Conservation (phyloP, 768 basidiomycete genomes). For the Coprinopsis sp. region DNA sequence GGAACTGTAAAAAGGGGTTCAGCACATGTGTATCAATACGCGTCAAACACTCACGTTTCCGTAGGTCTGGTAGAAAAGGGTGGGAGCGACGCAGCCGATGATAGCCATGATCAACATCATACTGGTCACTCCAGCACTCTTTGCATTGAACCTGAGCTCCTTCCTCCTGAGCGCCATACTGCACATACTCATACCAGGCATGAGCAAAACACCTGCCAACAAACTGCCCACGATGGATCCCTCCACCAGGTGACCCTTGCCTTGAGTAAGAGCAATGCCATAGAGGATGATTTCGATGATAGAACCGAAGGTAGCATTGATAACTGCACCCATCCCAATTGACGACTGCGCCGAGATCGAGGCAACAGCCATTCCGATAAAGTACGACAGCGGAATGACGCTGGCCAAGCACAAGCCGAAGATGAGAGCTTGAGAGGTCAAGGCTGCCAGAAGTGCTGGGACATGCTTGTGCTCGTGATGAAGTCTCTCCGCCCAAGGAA, state of each 20-base stretch:
- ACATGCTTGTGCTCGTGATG: slow-evolving; percentile 51
- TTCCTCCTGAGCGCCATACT: slow-evolving; percentile 84
- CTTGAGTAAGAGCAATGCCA: slow-evolving; percentile 79
- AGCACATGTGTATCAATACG: neutral
- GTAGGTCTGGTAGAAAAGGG: slow-evolving; percentile 96
- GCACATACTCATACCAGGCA: slow-evolving; percentile 97
- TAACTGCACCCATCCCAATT: slow-evolving; percentile 99
- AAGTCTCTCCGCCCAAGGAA: slow-evolving; percentile 61
- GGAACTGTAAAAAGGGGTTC: slow-evolving; percentile 54
- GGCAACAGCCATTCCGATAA: slow-evolving; percentile 99
- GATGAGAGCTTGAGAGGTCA: slow-evolving; percentile 74
- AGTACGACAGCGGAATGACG: slow-evolving; percentile 96
- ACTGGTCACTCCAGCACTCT: slow-evolving; percentile 96
- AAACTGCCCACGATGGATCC: slow-evolving; percentile 95
- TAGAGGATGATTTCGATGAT: slow-evolving; percentile 97
- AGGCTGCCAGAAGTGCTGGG: slow-evolving; percentile 58
- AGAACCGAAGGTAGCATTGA: slow-evolving; percentile 99
- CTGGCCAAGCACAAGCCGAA: slow-evolving; percentile 82
- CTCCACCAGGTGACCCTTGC: slow-evolving; percentile 92
- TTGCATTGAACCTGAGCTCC: slow-evolving; percentile 99
- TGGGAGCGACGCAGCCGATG: slow-evolving; percentile 92
- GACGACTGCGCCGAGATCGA: slow-evolving; percentile 98
- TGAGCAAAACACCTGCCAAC: slow-evolving; percentile 90
- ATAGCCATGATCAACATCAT: slow-evolving; percentile 99
- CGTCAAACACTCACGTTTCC: slow-evolving; percentile 70